Conservation (phyloP, 768 basidiomycete species). For the Phaeotremella skinneri region DNA sequence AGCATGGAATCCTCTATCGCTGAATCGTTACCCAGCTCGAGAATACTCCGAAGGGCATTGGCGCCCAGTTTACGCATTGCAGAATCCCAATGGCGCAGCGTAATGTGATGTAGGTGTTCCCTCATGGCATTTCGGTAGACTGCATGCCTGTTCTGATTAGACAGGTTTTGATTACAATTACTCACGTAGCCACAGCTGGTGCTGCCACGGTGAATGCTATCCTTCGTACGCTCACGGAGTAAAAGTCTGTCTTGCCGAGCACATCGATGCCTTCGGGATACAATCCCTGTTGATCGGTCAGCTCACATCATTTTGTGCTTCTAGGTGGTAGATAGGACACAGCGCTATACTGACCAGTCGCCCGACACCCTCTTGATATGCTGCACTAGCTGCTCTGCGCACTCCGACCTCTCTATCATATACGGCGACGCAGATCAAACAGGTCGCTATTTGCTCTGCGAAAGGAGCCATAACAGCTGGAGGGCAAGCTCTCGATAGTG, state of each 20-base stretch:
- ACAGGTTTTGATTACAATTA: constrained; percentile 17
- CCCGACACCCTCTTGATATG: constrained; percentile 95
- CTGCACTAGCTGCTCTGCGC: constrained; percentile 90
- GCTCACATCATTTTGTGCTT: neutral
- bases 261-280: constrained; percentile 95
- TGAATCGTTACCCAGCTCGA: constrained; percentile 57
- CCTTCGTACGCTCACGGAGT: constrained; percentile 78
- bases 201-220: constrained; percentile 83
- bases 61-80: constrained; percentile 74
- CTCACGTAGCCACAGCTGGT: constrained; percentile 80
- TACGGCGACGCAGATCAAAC: constrained; percentile 73
- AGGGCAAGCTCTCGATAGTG: constrained; percentile 70
- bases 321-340: constrained; percentile 1
- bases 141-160: constrained; percentile 59
- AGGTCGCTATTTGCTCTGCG: constrained; percentile 64
- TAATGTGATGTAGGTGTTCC: constrained; percentile 69
- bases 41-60: constrained; percentile 68
- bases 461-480: constrained; percentile 59
- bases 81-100: constrained; percentile 84
- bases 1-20: constrained; percentile 28
- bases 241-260: constrained; percentile 88
- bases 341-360: constrained; percentile 64
- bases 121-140: constrained; percentile 72
- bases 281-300: constrained; percentile 60
- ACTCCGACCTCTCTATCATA: constrained; percentile 95